Evolutionary conservation across 2,329 filamentous ascomycete species (phyloP).

Genomic region (Fusarium sambucinum): DNA sequence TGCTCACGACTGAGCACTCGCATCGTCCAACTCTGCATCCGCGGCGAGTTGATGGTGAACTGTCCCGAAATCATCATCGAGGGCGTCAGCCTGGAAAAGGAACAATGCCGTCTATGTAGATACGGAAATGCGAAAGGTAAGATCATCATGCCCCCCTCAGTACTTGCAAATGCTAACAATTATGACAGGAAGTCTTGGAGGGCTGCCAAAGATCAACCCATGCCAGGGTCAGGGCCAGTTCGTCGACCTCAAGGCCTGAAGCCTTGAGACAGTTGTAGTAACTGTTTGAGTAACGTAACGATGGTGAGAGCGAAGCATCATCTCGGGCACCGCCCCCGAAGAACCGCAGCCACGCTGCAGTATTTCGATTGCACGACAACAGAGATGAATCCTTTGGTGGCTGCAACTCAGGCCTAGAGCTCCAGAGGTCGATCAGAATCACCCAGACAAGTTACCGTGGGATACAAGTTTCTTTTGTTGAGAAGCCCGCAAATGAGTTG

Average conservation of each 20-base stretch:
- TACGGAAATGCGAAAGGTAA: constrained; percentile 11
- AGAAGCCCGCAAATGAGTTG: neutral
- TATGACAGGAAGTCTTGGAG: constrained; percentile 25
- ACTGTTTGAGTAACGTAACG: neutral
- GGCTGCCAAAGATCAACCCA: constrained; percentile 11
- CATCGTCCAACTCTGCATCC: constrained; percentile 30
- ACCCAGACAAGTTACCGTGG: neutral
- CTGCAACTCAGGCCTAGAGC: neutral
- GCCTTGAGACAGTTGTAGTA: neutral
- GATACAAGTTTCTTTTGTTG: neutral
- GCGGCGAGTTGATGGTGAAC: constrained; percentile 17
- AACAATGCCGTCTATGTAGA: constrained; percentile 24
- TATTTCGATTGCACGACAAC: neutral
- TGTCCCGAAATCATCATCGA: constrained; percentile 32
- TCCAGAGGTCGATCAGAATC: neutral
- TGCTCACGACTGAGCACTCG: constrained; percentile 21
- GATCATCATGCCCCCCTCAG: constrained; percentile 10
- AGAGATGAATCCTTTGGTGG: neutral
- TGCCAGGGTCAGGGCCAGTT: neutral
- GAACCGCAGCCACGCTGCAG: neutral
- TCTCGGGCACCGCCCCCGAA: neutral
- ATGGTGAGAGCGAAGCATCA: neutral
- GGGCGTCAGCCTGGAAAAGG: constrained; percentile 23
- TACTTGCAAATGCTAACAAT: constrained; percentile 10
- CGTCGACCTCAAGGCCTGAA: constrained; percentile 2